Percentiles rank a stretch among this genome's conserved stretches.
Evolutionary conservation across 345 rosid genomes (phyloP).

Genomic region (Ricinus communis): DNA sequence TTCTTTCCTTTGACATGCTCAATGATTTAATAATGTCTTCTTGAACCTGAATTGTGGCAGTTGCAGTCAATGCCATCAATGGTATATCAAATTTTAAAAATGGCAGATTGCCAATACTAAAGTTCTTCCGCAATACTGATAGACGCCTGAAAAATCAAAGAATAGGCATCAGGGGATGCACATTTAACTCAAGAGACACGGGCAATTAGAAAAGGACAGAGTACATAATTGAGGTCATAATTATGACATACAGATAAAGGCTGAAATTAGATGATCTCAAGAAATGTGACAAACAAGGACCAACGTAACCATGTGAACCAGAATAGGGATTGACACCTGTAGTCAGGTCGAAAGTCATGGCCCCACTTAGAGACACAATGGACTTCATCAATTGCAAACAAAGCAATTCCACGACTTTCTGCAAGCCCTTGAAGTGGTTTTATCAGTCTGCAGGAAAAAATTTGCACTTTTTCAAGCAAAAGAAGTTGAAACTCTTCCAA

Average conservation of each 20-base stretch:
- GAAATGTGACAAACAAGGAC: too few relatives aligned
- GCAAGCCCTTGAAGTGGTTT: slow-evolving; percentile 75
- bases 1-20: slow-evolving; percentile 65
- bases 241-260: not conserved
- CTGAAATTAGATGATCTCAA: not conserved
- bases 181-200: not conserved
- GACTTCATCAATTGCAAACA: slow-evolving; percentile 90
- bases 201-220: not conserved
- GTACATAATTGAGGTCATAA: not conserved
- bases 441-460: slow-evolving; percentile 54
- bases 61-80: slow-evolving; percentile 92
- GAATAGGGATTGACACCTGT: slow-evolving; percentile 45
- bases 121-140: slow-evolving; percentile 65
- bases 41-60: slow-evolving; percentile 72
- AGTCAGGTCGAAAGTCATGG: slow-evolving; percentile 87
- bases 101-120: slow-evolving; percentile 49
- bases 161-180: not conserved
- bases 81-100: slow-evolving; percentile 69
- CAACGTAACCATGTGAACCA: not conserved
- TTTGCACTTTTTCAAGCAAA: slow-evolving; percentile 11
- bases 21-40: slow-evolving; percentile 72
- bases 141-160: slow-evolving; percentile 53
- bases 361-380: slow-evolving; percentile 98
- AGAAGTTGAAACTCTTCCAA: slow-evolving; percentile 9
- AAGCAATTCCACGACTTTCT: slow-evolving; percentile 65